Conservation (phyloP, 345 rosid genomes). For the Arabis hirsuta region DNA sequence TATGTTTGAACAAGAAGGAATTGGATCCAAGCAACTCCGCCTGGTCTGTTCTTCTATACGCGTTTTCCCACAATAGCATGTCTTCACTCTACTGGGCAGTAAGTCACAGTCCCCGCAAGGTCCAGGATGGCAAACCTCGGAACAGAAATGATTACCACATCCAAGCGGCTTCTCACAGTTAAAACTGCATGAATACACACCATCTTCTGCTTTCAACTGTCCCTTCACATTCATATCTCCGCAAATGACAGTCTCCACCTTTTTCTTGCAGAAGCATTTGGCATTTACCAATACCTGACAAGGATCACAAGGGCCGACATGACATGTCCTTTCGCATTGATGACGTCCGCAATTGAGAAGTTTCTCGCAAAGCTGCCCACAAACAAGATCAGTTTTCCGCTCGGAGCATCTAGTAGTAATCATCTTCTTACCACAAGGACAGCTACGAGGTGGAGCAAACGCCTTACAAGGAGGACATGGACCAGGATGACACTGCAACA, state of each 20-base stretch:
- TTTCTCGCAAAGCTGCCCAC: conserved; percentile 79
- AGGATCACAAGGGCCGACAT: conserved; percentile 81
- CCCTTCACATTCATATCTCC: conserved; percentile 89
- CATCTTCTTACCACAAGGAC: conserved; percentile 89
- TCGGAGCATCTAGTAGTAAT: conserved; percentile 90
- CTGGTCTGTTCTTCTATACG: conserved; percentile 64
- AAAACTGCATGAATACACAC: conserved; percentile 73
- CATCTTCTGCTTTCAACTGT: conserved; percentile 68
- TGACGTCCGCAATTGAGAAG: conserved; percentile 82
- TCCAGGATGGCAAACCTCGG: conserved; percentile 81
- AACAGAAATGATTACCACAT: conserved; percentile 77
- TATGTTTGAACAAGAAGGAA: conserved; percentile 66
- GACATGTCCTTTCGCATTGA: conserved; percentile 70
- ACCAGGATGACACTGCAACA: conserved; percentile 97
- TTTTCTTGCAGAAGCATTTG: conserved; percentile 84
- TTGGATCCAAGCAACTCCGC: conserved; percentile 80
- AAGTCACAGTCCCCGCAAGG: conserved; percentile 79
- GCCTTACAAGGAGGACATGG: conserved; percentile 99
- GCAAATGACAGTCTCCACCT: conserved; percentile 67
- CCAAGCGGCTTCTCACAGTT: conserved; percentile 64
- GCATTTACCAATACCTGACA: conserved; percentile 74
- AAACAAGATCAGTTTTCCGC: conserved; percentile 66
- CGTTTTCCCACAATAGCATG: conserved; percentile 88
- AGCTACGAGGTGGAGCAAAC: conserved; percentile 79
- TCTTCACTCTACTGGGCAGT: conserved; percentile 64